A percentile compares a stretch with the other conserved stretches of the same genome.
Conservation (phyloP, 192 early-diverging fungal genomes). For the Entomortierella parvispora region DNA sequence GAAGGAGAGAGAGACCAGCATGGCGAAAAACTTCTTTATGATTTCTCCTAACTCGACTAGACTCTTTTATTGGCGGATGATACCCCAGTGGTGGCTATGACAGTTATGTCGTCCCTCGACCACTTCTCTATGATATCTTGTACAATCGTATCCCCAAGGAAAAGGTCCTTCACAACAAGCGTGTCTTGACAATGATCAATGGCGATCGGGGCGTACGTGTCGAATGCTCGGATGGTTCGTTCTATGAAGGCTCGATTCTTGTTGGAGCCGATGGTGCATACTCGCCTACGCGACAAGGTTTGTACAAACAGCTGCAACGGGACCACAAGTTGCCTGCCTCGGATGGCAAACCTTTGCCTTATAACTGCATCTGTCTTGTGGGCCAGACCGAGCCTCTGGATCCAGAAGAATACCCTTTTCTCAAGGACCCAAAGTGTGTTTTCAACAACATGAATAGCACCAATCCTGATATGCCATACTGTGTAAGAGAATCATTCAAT, state of each 20-base stretch:
- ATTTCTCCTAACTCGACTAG: too few species aligned
- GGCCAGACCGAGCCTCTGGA: background rate
- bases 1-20: too few species aligned
- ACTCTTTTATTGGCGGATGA: background rate
- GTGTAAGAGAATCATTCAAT: too few species aligned
- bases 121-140: background rate
- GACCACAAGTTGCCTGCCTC: background rate
- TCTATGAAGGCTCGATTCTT: conserved; percentile 17
- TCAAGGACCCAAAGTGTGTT: too few species aligned
- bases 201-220: background rate
- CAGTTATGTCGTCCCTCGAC: background rate
- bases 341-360: background rate
- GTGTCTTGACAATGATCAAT: conserved; percentile 2
- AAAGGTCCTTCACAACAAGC: conserved; percentile 7
- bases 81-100: background rate
- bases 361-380: conserved; percentile 2
- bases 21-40: too few species aligned
- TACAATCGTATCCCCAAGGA: background rate
- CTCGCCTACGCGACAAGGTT: conserved; percentile 10
- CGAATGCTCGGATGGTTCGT: background rate
- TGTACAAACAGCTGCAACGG: conserved; percentile 2
- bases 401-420: background rate
- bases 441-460: too few species aligned
- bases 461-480: too few species aligned
- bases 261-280: conserved; percentile 37